Conservation (phyloP, 2,329 filamentous ascomycete species). For the Thielaviopsis populi region DNA sequence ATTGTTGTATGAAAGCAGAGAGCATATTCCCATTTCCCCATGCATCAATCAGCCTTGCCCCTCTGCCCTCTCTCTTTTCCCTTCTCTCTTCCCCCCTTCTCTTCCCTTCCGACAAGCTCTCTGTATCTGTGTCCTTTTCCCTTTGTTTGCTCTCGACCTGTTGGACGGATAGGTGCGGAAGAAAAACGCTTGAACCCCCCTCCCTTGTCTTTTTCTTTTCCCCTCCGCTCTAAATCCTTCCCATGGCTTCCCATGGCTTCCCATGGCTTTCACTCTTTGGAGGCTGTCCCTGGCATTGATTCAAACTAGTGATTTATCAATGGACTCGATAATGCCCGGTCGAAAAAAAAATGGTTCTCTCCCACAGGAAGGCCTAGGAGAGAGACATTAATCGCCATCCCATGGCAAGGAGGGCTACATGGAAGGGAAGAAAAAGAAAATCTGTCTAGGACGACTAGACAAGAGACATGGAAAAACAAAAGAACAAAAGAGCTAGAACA, state of each 20-base stretch:
- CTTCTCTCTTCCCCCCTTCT: not conserved
- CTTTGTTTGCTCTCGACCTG: not conserved
- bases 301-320: not conserved
- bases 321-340: not conserved
- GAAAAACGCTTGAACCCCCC: not conserved
- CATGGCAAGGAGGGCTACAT: too few species aligned
- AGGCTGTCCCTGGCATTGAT: not conserved
- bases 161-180: not conserved
- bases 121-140: not conserved
- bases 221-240: constrained; percentile 5
- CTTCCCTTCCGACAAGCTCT: not conserved
- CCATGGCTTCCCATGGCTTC: constrained; percentile 2
- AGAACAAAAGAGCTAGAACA: not conserved
- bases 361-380: not conserved
- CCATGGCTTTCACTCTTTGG: constrained; percentile 1
- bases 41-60: not conserved
- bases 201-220: not conserved
- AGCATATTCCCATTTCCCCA: not conserved
- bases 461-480: not conserved
- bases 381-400: too few species aligned
- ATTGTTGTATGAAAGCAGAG: too few species aligned
- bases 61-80: not conserved
- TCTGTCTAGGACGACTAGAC: not conserved
- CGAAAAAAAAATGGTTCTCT: not conserved
- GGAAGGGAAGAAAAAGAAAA: not conserved